Evolutionary conservation across 2,329 filamentous ascomycete species (phyloP), one percentile per base, ranked within the genome.

Genomic region (Dactylellina haptotyla): DNA sequence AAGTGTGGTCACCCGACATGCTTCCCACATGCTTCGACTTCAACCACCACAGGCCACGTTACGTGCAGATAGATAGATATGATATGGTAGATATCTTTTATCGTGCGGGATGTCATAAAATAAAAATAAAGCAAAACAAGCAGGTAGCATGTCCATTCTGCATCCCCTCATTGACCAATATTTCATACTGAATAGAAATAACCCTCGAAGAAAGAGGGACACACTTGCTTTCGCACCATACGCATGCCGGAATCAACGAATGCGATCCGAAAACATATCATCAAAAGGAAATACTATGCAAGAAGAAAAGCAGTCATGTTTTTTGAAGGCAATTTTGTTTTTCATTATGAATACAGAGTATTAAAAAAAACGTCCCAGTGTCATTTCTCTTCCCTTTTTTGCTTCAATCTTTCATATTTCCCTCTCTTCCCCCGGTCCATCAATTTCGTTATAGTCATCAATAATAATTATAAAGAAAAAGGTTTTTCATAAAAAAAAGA

Each of bases 1-100:
- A 30, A 53, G 48, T 50, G 63, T 28, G 63, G 63, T 67, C 63
- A 67, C 63, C 63, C 63, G 63, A 67, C 26, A 66, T 10, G 39
- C 62, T 41, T 4, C 41, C 32, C 63, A 51, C 53, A 58, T 67
- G 53, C 43, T 28, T 54, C 16, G 32, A 14, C 26, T 25, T 3
- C 39, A 16, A 64, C 28, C 61, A 26, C 28, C 37, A 45, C 48
- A 18, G 50, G 43, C 37, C n/a, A 10, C 12, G 45, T 56, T 39
- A 18, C 23, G n/a, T 14, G 20, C 23, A 16, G 61, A 48, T 43
- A 34, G 16, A 28, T 10, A 51, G 23, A 51, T 20, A 39, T 39
- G 26, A 8, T 8, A 50, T 62, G 50, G 41, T n/a, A n/a, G n/a
- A n/a, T n/a, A n/a, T n/a, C n/a, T n/a, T n/a, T n/a, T n/a, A n/a